A percentile compares a stretch with the other conserved stretches of the same genome.
Evolutionary conservation across 2,329 filamentous ascomycete genomes (phyloP).

Genomic region (Venturia nashicola): DNA sequence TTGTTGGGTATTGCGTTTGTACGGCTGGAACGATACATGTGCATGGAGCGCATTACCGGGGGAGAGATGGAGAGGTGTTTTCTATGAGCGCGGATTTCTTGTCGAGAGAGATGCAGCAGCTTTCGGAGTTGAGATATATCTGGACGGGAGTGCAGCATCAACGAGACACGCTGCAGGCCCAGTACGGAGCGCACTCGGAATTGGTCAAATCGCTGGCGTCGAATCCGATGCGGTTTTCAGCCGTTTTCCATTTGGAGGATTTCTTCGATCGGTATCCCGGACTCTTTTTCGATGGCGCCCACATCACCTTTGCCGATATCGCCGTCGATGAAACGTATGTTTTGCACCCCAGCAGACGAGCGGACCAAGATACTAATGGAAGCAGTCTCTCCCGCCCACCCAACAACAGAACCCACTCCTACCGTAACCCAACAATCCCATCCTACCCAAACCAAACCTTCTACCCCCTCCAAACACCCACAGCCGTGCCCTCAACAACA

Average conservation of each 20-base stretch:
- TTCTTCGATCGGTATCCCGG: slow-evolving; percentile 77
- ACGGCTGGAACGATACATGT: slow-evolving; percentile 82
- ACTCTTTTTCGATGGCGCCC: slow-evolving; percentile 59
- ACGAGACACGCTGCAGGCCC: slow-evolving; percentile 61
- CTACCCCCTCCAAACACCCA: neutral
- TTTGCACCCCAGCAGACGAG: neutral
- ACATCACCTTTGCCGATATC: slow-evolving; percentile 59
- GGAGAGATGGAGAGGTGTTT: slow-evolving; percentile 49
- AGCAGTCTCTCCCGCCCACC: neutral
- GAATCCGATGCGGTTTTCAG: slow-evolving; percentile 60
- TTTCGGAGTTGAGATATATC: slow-evolving; percentile 59
- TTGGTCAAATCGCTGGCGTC: slow-evolving; percentile 61
- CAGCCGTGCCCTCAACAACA: neutral
- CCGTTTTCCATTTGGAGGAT: slow-evolving; percentile 74
- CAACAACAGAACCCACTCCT: neutral
- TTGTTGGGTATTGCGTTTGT: slow-evolving; percentile 76
- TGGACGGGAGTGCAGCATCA: slow-evolving; percentile 76
- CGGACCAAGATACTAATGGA: neutral
- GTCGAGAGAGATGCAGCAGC: slow-evolving; percentile 65
- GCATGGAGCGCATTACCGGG: slow-evolving; percentile 69
- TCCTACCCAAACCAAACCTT: neutral
- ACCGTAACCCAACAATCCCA: neutral
- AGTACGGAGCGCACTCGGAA: slow-evolving; percentile 68
- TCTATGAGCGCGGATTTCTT: slow-evolving; percentile 58
- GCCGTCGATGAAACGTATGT: slow-evolving; percentile 47